These are phyloP conservation scores for Tagetes patula DNA, from an alignment of 129 eudicot species.

Conservation along the genomic window DNA sequence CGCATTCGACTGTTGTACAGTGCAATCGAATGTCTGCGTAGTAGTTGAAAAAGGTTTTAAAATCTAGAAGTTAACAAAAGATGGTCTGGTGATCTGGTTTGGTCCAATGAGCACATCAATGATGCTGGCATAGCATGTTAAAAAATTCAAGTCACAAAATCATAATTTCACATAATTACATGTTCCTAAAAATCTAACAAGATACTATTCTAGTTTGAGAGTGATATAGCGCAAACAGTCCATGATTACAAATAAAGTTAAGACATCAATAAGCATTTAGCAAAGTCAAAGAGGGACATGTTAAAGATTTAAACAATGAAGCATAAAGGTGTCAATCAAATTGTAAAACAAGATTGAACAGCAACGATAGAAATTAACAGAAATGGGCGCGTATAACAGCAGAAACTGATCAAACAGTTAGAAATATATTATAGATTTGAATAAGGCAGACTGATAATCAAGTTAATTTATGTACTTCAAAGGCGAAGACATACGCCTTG, in stretches of 20 bases:
- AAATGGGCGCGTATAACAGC: not conserved
- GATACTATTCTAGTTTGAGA: not conserved
- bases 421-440: constrained; percentile 21
- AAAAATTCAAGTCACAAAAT: constrained; percentile 32
- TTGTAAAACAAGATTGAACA: too few species aligned
- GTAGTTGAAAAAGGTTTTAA: constrained; percentile 6
- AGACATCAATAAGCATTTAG: not conserved
- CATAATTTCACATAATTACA: constrained; percentile 31
- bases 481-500: constrained; percentile 33
- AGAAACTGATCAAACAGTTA: constrained; percentile 10
- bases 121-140: constrained; percentile 41
- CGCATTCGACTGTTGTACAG: constrained; percentile 17
- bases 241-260: constrained; percentile 22
- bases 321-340: too few species aligned
- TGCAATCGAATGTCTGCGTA: constrained; percentile 5
- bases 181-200: constrained; percentile 19
- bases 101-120: constrained; percentile 36
- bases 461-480: constrained; percentile 55
- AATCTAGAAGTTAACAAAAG: constrained; percentile 10
- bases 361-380: not conserved
- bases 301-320: not conserved
- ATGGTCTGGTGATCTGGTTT: not conserved
- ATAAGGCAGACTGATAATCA: constrained; percentile 15
- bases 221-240: constrained; percentile 8
- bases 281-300: not conserved